phyloP scores from a whole-genome alignment of 352 stramenopile species.

The Globisporangium carolinianum region DNA sequence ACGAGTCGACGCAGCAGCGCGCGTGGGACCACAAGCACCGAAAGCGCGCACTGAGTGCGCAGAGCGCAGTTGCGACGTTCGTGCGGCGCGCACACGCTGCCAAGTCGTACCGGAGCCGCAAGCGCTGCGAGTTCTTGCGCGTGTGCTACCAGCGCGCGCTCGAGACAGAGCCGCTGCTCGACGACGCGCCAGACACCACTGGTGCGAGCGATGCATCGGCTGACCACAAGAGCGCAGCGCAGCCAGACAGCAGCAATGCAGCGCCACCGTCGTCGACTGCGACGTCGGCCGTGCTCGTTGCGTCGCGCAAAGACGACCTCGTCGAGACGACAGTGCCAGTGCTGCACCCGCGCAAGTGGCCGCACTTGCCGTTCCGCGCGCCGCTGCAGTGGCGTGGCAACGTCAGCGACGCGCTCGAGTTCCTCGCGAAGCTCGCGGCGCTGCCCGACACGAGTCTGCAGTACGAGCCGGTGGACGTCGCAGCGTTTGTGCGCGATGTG shows the following conservation, averaged over 20 bases:
- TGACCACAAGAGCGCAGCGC: background rate
- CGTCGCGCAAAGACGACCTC: constrained; percentile 26
- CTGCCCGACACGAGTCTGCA: constrained; percentile 49
- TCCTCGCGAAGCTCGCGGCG: constrained; percentile 37
- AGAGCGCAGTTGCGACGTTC: constrained; percentile 28
- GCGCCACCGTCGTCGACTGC: background rate
- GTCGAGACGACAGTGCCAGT: constrained; percentile 37
- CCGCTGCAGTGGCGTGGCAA: constrained; percentile 42
- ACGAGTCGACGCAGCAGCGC: background rate
- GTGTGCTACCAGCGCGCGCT: constrained; percentile 51
- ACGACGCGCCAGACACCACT: background rate
- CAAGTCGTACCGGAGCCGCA: constrained; percentile 46
- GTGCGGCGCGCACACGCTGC: constrained; percentile 27
- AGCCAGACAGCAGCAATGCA: background rate
- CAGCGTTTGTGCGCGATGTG: constrained; percentile 25
- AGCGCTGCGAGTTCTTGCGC: constrained; percentile 57
- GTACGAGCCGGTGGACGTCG: constrained; percentile 58
- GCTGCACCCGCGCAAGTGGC: constrained; percentile 58
- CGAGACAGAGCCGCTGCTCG: constrained; percentile 21
- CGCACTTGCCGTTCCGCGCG: constrained; percentile 51
- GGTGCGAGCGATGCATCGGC: background rate
- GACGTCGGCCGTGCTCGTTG: constrained; percentile 13
- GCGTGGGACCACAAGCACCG: constrained; percentile 1
- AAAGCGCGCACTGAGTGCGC: constrained; percentile 15
- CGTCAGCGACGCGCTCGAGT: constrained; percentile 29